Evolutionary conservation across 345 rosid genomes (phyloP), one percentile per base, ranked within the genome.

Genomic region (Zanthoxylum bungeanum): DNA sequence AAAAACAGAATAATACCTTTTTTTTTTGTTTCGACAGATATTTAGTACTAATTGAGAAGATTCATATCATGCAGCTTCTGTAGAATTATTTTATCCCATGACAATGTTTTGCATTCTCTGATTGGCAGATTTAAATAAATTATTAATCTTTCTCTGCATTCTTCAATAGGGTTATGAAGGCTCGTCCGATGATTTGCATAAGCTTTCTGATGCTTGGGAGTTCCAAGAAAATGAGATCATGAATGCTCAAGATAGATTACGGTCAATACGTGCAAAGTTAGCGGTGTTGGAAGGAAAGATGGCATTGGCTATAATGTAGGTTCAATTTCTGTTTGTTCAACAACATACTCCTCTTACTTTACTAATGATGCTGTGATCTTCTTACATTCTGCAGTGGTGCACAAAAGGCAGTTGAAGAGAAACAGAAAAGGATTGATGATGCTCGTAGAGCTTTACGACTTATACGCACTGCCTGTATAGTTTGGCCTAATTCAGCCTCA

Each of bases 221-320:
- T 95, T 84, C 73, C 90, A 91, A 73, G 93, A 91, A 79, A 89
- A 80, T 72, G 94, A 89, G 78, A 85, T 92, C 77, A 85, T 87
- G 71, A 71, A 75, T 75, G 91, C 93, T 63, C 86, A 77, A 74
- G 83, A 82, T 82, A 84, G 81, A 77, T 68, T 95, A 77, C 88
- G 98, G 64, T 89, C 99, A 55, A 80, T 83, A 74, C 90, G 89
- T 50, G 97, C 98, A 33, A 92, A 88, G 80, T 57, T 92, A 78
- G 93, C 87, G 1, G 90, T 92, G 40, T 79, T 89, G 59, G 97
- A 95, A 81, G 99, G 98, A 70, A 95, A 91, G 80, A 92, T 91
- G 93, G 84, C 99, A 56, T 75, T 91, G 77, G 81, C 97, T 46
- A 82, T 85, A 75, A 84, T 73, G 99, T 95, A 79, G 56, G 85